A percentile compares a stretch with the other conserved stretches of the same genome.
Conservation (phyloP, 2,329 filamentous ascomycete species). For the Fusarium sp. region DNA sequence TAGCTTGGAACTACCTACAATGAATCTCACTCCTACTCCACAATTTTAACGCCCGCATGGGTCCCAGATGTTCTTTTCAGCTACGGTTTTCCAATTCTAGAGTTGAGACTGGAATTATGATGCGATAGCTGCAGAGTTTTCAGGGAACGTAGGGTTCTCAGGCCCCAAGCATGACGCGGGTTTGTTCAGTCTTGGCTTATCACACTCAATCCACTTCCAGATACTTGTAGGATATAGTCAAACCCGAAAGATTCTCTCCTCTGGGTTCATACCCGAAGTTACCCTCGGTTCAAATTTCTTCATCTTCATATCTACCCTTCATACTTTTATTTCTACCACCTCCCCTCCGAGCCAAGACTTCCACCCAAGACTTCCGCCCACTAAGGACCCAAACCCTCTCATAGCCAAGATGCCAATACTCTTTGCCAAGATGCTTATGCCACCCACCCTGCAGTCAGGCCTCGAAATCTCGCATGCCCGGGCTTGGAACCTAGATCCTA, state of each 20-base stretch:
- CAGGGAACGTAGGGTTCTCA: not conserved
- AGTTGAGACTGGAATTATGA: not conserved
- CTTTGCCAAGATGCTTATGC: conserved; percentile 6
- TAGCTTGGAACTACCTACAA: not conserved
- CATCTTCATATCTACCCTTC: not conserved
- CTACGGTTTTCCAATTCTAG: not conserved
- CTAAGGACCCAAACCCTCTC: not conserved
- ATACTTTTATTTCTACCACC: not conserved
- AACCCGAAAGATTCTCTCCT: not conserved
- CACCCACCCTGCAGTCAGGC: not conserved
- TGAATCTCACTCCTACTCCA: not conserved
- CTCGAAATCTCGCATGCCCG: not conserved
- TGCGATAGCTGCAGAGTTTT: not conserved
- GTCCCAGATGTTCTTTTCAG: not conserved
- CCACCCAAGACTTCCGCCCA: not conserved
- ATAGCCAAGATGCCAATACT: conserved; percentile 2
- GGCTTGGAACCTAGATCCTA: not conserved
- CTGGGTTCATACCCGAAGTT: not conserved
- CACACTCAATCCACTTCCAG: not conserved
- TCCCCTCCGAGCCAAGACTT: not conserved
- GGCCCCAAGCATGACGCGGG: not conserved
- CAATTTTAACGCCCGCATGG: not conserved
- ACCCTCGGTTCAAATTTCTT: not conserved
- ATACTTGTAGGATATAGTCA: not conserved
- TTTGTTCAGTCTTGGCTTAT: not conserved